Conservation (phyloP, 371 early-diverging fungal species). For the Rhizopus arrhizus region DNA sequence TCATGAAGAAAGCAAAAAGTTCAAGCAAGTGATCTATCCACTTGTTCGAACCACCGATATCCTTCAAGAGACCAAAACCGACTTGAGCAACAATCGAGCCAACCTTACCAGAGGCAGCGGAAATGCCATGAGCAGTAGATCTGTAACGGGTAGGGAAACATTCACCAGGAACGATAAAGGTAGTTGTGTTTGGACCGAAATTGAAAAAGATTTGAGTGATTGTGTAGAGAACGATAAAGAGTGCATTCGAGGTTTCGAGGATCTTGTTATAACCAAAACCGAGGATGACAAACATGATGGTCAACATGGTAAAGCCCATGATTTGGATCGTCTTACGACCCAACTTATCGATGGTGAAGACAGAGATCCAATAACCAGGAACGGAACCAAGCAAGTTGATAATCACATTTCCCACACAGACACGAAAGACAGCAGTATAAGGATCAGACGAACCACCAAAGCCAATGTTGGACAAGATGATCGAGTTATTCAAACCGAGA, state of each 20-base stretch:
- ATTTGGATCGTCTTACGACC: slow-evolving; percentile 86
- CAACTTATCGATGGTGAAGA: slow-evolving; percentile 77
- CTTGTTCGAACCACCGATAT: slow-evolving; percentile 65
- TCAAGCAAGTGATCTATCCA: slow-evolving; percentile 70
- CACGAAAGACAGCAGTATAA: slow-evolving; percentile 55
- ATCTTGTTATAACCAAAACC: slow-evolving; percentile 54
- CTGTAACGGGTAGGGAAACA: slow-evolving; percentile 86
- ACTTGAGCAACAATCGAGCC: slow-evolving; percentile 83
- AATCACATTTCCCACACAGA: slow-evolving; percentile 75
- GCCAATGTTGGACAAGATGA: slow-evolving; percentile 68
- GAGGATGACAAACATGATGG: slow-evolving; percentile 47
- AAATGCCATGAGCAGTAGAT: slow-evolving; percentile 87
- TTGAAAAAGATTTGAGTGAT: slow-evolving; percentile 28
- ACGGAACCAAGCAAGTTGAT: slow-evolving; percentile 81
- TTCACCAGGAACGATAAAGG: slow-evolving; percentile 87
- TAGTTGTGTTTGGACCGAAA: slow-evolving; percentile 81
- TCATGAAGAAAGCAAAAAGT: slow-evolving; percentile 79
- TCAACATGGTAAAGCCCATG: slow-evolving; percentile 63
- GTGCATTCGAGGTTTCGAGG: slow-evolving; percentile 50
- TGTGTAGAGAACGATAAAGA: slow-evolving; percentile 57
- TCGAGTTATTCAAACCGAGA: slow-evolving; percentile 78
- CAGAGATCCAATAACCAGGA: slow-evolving; percentile 87
- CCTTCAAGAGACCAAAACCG: slow-evolving; percentile 72
- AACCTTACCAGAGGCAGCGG: slow-evolving; percentile 84
- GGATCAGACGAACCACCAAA: slow-evolving; percentile 59